Evolutionary conservation across 176 grass and related monocot species (phyloP).

Genomic region (Bromus sterilis): DNA sequence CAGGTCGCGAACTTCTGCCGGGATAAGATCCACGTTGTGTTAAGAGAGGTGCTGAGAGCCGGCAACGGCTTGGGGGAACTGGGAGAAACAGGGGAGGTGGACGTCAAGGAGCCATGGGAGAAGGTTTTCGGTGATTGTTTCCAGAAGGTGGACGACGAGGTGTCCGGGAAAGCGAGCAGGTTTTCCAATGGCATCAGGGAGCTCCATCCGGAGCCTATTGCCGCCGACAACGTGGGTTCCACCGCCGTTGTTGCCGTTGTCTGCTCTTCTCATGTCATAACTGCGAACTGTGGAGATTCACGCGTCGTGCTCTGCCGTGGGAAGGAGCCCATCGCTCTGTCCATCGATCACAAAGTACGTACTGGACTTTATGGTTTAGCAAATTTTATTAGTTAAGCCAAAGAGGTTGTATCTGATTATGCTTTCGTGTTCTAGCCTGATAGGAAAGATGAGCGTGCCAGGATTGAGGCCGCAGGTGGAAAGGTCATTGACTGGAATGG

Average conservation of each 20-base stretch:
- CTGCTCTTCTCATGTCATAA: slow-evolving; percentile 64
- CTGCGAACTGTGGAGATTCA: slow-evolving; percentile 67
- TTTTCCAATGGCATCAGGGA: not conserved
- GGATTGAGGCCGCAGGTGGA: slow-evolving; percentile 74
- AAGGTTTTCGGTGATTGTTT: slow-evolving; percentile 48
- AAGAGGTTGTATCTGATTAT: slow-evolving; percentile 4
- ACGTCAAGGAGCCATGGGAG: slow-evolving; percentile 48
- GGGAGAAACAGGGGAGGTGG: not conserved
- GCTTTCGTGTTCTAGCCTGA: slow-evolving; percentile 45
- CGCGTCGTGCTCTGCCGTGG: slow-evolving; percentile 61
- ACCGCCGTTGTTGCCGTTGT: slow-evolving; percentile 54
- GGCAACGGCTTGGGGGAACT: not conserved
- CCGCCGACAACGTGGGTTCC: slow-evolving; percentile 44
- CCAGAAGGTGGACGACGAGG: slow-evolving; percentile 51
- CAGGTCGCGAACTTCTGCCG: slow-evolving; percentile 65
- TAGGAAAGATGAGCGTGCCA: slow-evolving; percentile 51
- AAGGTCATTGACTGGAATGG: slow-evolving; percentile 64
- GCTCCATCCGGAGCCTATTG: not conserved
- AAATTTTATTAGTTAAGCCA: not conserved
- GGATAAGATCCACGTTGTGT: slow-evolving; percentile 51
- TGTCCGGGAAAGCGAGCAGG: slow-evolving; percentile 22
- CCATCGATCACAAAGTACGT: slow-evolving; percentile 64
- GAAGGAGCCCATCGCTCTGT: slow-evolving; percentile 46
- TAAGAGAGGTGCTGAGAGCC: slow-evolving; percentile 28
- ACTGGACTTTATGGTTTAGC: not conserved